These are phyloP conservation scores for Rhodotorula mucilaginosa DNA, from an alignment of 1,284 basidiomycete genomes.

Conservation along the genomic window DNA sequence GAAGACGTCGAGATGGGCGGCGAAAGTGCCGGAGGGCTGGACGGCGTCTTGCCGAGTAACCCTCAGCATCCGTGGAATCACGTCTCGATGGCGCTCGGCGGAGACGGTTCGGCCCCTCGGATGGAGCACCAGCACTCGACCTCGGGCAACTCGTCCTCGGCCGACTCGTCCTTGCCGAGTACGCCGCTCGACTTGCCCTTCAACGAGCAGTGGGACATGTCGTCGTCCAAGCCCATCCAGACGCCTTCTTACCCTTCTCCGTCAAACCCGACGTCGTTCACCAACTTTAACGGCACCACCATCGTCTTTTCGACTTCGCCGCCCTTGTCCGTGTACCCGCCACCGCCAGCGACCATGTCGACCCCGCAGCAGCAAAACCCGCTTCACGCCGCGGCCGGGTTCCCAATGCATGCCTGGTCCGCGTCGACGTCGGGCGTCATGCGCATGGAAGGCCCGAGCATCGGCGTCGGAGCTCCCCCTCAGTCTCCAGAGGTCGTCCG, in stretches of 20 bases:
- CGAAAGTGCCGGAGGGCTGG: constrained; percentile 1
- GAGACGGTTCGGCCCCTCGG: background rate
- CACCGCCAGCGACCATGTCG: constrained; percentile 4
- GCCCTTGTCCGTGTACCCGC: constrained; percentile 22
- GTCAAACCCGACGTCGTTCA: constrained; percentile 26
- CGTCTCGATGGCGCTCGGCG: no score
- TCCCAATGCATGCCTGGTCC: constrained; percentile 11
- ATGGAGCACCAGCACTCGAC: constrained; percentile 16
- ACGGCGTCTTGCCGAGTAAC: background rate
- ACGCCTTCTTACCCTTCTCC: background rate
- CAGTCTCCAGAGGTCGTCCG: constrained; percentile 2
- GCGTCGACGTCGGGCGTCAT: background rate
- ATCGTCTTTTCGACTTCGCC: constrained; percentile 20
- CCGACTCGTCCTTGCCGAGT: constrained; percentile 12
- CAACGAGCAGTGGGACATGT: constrained; percentile 12
- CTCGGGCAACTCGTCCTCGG: constrained; percentile 12
- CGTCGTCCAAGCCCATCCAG: constrained; percentile 2
- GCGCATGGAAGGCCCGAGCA: constrained; percentile 1
- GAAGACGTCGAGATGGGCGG: constrained; percentile 26
- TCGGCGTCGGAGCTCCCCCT: background rate
- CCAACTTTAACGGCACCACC: constrained; percentile 27
- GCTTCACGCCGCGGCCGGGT: background rate
- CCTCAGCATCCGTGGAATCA: constrained; percentile 26
- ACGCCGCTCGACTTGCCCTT: constrained; percentile 25
- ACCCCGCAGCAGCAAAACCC: background rate